phyloP scores from a whole-genome alignment of 2,329 filamentous ascomycete genomes.

The Ophiosphaerella herpotricha region DNA sequence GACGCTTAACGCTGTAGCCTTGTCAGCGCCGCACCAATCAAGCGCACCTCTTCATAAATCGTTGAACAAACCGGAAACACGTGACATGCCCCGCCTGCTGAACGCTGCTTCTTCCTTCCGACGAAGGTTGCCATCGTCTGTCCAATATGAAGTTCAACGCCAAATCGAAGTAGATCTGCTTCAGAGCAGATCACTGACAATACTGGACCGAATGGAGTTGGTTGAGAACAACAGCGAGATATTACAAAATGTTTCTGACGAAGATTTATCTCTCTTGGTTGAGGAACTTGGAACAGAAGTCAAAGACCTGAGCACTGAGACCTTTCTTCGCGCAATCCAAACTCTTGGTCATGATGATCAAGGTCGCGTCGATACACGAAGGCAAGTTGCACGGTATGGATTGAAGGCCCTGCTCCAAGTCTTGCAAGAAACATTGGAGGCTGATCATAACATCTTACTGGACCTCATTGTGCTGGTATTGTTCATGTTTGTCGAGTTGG shows the following conservation, averaged over 20 bases:
- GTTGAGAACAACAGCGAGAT: constrained; percentile 82
- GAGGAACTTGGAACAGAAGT: constrained; percentile 63
- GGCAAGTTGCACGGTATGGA: constrained; percentile 73
- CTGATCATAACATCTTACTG: constrained; percentile 75
- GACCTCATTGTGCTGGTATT: constrained; percentile 82
- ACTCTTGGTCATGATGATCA: constrained; percentile 50
- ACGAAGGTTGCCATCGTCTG: constrained; percentile 70
- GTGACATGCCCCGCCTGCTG: constrained; percentile 67
- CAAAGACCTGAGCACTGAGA: constrained; percentile 54
- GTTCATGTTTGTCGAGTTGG: constrained; percentile 73
- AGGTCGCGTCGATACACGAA: constrained; percentile 47
- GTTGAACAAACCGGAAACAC: constrained; percentile 40
- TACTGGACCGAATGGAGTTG: constrained; percentile 71
- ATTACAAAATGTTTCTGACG: constrained; percentile 77
- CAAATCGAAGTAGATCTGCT: constrained; percentile 75
- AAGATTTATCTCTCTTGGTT: constrained; percentile 63
- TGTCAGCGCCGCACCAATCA: constrained; percentile 30
- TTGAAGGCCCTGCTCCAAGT: constrained; percentile 74
- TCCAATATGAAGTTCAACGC: constrained; percentile 69
- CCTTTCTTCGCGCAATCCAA: constrained; percentile 58
- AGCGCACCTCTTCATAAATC: constrained; percentile 31
- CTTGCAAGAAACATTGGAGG: constrained; percentile 75
- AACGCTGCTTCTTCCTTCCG: constrained; percentile 72
- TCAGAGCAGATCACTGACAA: constrained; percentile 64
- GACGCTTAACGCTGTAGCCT: constrained; percentile 65